Percentiles rank a stretch among this genome's conserved stretches.
Evolutionary conservation across 1,139 yeast species (phyloP).

Genomic region (Blastobotrys raffinosifermentans): DNA sequence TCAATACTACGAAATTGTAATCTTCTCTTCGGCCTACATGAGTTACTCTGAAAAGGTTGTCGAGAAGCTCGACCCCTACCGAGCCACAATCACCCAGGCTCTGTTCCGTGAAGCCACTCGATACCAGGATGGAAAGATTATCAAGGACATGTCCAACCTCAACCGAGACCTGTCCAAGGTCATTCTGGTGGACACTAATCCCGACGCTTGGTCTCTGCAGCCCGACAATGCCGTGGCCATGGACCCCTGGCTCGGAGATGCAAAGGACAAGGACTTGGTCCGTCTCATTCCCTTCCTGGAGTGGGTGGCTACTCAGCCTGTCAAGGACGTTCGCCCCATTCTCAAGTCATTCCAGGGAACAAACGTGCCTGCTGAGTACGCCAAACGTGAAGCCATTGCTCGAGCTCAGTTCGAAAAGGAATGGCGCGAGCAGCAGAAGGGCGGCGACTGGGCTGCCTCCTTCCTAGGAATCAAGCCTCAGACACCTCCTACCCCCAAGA

Average conservation of each 20-base stretch:
- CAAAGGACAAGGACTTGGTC: slow-evolving; percentile 70
- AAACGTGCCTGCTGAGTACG: slow-evolving; percentile 73
- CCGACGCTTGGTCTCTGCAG: slow-evolving; percentile 69
- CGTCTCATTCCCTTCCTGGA: slow-evolving; percentile 87
- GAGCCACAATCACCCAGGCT: slow-evolving; percentile 81
- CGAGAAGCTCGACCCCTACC: slow-evolving; percentile 86
- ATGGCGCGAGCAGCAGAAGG: slow-evolving; percentile 44
- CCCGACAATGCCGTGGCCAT: slow-evolving; percentile 88
- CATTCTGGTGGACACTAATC: slow-evolving; percentile 71
- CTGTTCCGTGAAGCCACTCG: slow-evolving; percentile 88
- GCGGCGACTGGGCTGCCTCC: slow-evolving; percentile 50
- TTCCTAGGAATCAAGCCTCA: slow-evolving; percentile 58
- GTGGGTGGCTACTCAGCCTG: slow-evolving; percentile 87
- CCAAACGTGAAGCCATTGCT: slow-evolving; percentile 65
- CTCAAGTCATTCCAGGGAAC: slow-evolving; percentile 62
- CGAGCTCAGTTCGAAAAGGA: slow-evolving; percentile 67
- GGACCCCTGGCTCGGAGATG: slow-evolving; percentile 79
- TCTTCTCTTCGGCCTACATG: slow-evolving; percentile 80
- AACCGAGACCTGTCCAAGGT: slow-evolving; percentile 87
- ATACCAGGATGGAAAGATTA: slow-evolving; percentile 73
- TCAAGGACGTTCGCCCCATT: slow-evolving; percentile 86
- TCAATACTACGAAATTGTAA: slow-evolving; percentile 91
- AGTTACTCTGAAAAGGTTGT: slow-evolving; percentile 82
- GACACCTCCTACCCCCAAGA: slow-evolving; percentile 57
- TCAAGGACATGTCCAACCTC: slow-evolving; percentile 74